These are phyloP conservation scores for Cladorrhinum sp. DNA, from an alignment of 2,329 filamentous ascomycete species.

Conservation along the genomic window DNA sequence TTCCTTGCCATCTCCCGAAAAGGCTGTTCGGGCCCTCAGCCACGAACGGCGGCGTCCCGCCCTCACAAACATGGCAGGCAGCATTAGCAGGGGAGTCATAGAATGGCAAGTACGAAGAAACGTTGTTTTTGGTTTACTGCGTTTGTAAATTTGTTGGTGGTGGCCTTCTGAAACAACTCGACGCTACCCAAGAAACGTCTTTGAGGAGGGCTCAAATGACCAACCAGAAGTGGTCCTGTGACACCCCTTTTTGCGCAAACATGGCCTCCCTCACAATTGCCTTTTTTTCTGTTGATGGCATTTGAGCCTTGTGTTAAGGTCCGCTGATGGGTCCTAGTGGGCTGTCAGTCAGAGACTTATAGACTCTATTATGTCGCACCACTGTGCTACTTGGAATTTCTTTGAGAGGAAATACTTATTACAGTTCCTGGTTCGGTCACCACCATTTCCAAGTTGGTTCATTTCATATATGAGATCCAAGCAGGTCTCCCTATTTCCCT, in stretches of 20 bases:
- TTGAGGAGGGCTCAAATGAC: constrained; percentile 28
- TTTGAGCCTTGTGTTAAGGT: constrained; percentile 17
- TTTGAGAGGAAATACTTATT: constrained; percentile 1
- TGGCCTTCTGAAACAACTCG: constrained; percentile 13
- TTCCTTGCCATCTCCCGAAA: background rate
- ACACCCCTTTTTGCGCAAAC: constrained; percentile 16
- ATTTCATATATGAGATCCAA: background rate
- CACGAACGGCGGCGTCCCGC: background rate
- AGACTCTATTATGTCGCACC: constrained; percentile 23
- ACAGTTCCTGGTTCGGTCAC: background rate
- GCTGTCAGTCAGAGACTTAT: background rate
- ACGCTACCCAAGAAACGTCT: constrained; percentile 9
- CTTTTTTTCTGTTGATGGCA: background rate
- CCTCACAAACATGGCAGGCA: background rate
- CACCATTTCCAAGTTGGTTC: background rate
- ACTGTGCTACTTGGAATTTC: constrained; percentile 4
- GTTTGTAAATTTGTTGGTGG: constrained; percentile 5
- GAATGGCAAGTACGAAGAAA: background rate
- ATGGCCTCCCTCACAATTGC: background rate
- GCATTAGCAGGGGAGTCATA: background rate
- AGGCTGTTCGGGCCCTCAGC: background rate
- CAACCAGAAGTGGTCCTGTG: constrained; percentile 21
- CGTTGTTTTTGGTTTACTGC: background rate
- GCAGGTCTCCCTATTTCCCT: background rate
- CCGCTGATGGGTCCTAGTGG: constrained; percentile 20